These are phyloP conservation scores for Zasmidium cellare DNA, from an alignment of 2,329 filamentous ascomycete genomes.

Conservation along the genomic window DNA sequence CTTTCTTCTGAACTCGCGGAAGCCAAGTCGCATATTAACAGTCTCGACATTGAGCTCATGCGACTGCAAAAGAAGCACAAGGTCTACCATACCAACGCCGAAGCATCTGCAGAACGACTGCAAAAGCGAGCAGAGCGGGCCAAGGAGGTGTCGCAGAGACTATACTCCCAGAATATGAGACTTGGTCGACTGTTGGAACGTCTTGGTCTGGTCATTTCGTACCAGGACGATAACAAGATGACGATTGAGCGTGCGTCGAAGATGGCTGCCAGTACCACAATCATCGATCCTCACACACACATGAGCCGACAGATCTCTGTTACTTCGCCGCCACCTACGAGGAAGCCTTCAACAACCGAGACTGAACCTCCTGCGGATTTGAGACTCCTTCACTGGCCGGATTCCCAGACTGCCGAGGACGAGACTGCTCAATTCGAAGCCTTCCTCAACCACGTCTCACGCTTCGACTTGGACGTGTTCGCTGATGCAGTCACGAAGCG, in stretches of 20 bases:
- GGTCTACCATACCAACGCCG: slow-evolving; percentile 49
- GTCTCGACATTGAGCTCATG: slow-evolving; percentile 73
- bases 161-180: slow-evolving; percentile 82
- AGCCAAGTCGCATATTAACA: slow-evolving; percentile 72
- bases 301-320: slow-evolving; percentile 53
- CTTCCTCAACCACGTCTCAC: slow-evolving; percentile 71
- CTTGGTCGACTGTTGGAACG: slow-evolving; percentile 81
- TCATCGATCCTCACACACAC: slow-evolving; percentile 41
- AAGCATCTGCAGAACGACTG: slow-evolving; percentile 57
- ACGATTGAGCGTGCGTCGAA: slow-evolving; percentile 70
- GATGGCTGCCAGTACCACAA: slow-evolving; percentile 49
- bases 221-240: slow-evolving; percentile 65
- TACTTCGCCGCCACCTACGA: slow-evolving; percentile 58
- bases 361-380: slow-evolving; percentile 53
- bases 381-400: slow-evolving; percentile 79
- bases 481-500: slow-evolving; percentile 83
- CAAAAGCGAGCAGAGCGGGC: slow-evolving; percentile 71
- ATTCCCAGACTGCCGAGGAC: slow-evolving; percentile 62
- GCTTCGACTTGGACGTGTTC: slow-evolving; percentile 82
- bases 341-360: slow-evolving; percentile 52
- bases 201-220: slow-evolving; percentile 77
- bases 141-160: slow-evolving; percentile 78
- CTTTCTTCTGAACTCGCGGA: slow-evolving; percentile 71
- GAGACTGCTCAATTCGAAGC: slow-evolving; percentile 74
- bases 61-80: slow-evolving; percentile 66